phyloP scores from a whole-genome alignment of 306 rosid genomes.

The Vicia villosa region DNA sequence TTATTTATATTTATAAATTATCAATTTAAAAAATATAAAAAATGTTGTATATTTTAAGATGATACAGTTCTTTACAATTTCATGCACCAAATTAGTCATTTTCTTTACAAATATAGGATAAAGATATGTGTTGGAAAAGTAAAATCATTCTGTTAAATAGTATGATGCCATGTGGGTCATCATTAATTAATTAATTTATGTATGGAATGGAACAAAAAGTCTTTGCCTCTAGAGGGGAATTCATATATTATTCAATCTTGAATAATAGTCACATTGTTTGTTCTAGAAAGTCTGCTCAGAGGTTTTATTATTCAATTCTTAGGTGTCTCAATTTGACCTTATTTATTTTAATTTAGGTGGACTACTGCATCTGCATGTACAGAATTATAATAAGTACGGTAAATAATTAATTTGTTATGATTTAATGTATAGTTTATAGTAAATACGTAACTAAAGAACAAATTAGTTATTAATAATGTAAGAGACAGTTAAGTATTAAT shows the following conservation, averaged over 20 bases:
- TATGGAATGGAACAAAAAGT: background rate
- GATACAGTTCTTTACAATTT: too few relatives aligned
- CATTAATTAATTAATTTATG: background rate
- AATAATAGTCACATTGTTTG: background rate
- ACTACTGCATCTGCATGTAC: background rate
- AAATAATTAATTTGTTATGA: background rate
- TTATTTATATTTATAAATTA: too few relatives aligned
- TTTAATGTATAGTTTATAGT: background rate
- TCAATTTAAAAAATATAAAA: too few relatives aligned
- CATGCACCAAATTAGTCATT: too few relatives aligned
- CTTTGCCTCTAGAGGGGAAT: conserved; percentile 1
- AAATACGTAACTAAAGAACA: background rate
- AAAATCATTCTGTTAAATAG: background rate
- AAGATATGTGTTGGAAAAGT: background rate
- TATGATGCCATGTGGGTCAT: too few relatives aligned
- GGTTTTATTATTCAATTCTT: conserved; percentile 9
- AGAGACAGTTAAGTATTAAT: too few relatives aligned
- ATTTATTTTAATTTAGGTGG: background rate
- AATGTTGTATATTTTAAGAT: too few relatives aligned
- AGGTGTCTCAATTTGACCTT: conserved; percentile 40
- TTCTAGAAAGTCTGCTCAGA: conserved; percentile 42
- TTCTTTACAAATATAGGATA: too few relatives aligned
- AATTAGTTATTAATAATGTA: background rate
- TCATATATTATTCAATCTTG: background rate
- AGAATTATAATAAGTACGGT: background rate